Base-by-base conservation (phyloP, 768 basidiomycete genomes). In the Sporobolomyces phaffii region DNA sequence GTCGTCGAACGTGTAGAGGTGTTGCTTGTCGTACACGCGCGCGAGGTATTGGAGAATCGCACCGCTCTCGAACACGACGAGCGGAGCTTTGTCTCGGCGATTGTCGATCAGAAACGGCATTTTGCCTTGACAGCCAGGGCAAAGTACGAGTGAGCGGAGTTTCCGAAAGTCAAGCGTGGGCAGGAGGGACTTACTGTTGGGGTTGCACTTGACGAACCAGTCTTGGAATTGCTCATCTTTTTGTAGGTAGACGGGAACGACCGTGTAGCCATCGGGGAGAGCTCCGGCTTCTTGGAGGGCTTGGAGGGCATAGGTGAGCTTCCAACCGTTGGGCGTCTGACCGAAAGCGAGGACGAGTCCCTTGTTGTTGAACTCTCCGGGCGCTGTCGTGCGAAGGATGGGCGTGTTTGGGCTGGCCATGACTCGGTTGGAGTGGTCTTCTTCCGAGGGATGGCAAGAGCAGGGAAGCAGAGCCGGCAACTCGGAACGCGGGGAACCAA, bases 61-160 rank as follows among this genome's bases (percentile, higher is more conserved):
- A 5, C 47, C 68, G 34, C 56, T 45, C 43, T 69, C 68, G 24
- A 49, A 64, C 26, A 61, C 43, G 26, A 7, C 1, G 41, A 64
- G 28, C 0, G 45, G 59, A 8, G 15, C 17, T 53, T 61, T 56
- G 48, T 34, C 36, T 2, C 18, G 29, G 31, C 60, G 60, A 45
- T 69, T 64, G 53, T 61, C 47, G 43, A 69, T 22, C 5, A 69
- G 38, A 18, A 62, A 47, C n/a, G 67, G 67, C 62, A 69, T 69
- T 40, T 64, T 63, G 49, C 33, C 67, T 62, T 33, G 11, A 5
- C 34, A 9, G 11, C 11, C 8, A 38, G 43, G 10, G 1, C 11
- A 45, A 14, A 3, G 15, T 10, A 22, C 29, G 10, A 48, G 29
- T 45, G 28, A 18, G 28, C 22, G 20, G 24, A 20, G 1, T 14